Base-by-base conservation (phyloP, 164 flowering plant species). In the Tetracentron sinense region DNA sequence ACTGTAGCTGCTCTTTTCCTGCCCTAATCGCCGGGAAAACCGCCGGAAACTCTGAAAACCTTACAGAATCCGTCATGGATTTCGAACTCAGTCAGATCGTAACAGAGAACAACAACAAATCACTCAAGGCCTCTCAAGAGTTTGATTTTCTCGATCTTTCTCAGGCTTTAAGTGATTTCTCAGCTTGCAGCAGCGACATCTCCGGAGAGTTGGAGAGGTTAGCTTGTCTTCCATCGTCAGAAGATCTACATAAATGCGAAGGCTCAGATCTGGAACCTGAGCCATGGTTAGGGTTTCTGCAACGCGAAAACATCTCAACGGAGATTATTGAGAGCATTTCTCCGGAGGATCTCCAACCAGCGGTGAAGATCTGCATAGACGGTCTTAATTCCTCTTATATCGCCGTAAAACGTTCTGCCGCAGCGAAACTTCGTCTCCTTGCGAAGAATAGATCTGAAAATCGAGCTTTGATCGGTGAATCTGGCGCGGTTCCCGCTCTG, bases 401-500 rank as follows among this genome's bases (percentile, higher is more conserved):
- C 44, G 44, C 44, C 44, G 44, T 38, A 2, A 38, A 38, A 38
- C 44, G 44, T 38, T 38, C 44, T 16, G 44, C 44, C 44, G 44
- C 44, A 12, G 44, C 44, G 1, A 38, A 38, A 38, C 44, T 38
- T 1, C 44, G 44, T 38, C 14, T 38, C 44, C 8, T 38, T 10
- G 44, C 44, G 44, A 38, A 38, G 44, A 38, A 38, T 16, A 38
- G 44, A 38, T 38, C 81, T 3, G 93, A 87, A 56, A 85, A 85
- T 30, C 79, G 93, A 3, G 85, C 64, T 11, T 53, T 87, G 66
- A 87, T 87, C 6, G 89, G 83, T 0, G 93, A 85, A 51, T 78
- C 90, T 3, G 93, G 93, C 2, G 90, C 90, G 2, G 71, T 87
- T 14, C 83, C 86, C 2, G 88, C 77, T 16, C 56, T 87, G 20